Percentiles rank a stretch among this genome's conserved stretches.
Conservation (phyloP, 306 rosid species). For the Gleditsia sinensis region DNA sequence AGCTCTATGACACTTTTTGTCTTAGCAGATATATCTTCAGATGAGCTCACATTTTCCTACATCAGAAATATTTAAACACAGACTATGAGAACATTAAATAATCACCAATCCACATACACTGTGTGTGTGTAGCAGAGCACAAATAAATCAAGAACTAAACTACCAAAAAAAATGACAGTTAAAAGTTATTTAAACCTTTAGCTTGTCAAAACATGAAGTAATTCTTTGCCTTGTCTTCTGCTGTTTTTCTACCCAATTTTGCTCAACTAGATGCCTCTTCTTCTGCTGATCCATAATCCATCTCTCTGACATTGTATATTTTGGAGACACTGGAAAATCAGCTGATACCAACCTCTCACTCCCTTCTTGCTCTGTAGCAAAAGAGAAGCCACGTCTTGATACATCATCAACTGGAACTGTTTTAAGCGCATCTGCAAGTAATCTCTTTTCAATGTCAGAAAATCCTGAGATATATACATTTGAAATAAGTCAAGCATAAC, state of each 20-base stretch:
- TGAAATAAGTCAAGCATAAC: slow-evolving; percentile 22
- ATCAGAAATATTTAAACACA: slow-evolving; percentile 33
- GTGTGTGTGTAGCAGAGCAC: not conserved
- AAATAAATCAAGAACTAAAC: slow-evolving; percentile 25
- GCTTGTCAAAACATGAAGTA: slow-evolving; percentile 66
- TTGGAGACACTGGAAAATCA: slow-evolving; percentile 61
- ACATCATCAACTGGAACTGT: slow-evolving; percentile 33
- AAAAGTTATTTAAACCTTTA: slow-evolving; percentile 77
- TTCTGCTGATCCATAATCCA: slow-evolving; percentile 85
- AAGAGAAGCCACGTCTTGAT: slow-evolving; percentile 36
- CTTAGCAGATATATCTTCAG: slow-evolving; percentile 96
- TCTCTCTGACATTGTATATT: slow-evolving; percentile 86
- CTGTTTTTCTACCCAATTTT: slow-evolving; percentile 70
- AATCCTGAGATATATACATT: slow-evolving; percentile 38
- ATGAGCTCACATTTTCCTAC: slow-evolving; percentile 89
- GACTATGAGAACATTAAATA: slow-evolving; percentile 6
- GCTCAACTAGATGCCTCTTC: slow-evolving; percentile 67
- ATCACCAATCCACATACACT: slow-evolving; percentile 18
- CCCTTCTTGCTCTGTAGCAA: slow-evolving; percentile 58
- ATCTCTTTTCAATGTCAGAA: slow-evolving; percentile 36
- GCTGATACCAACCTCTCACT: slow-evolving; percentile 50
- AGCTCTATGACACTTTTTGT: slow-evolving; percentile 98
- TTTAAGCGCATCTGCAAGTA: slow-evolving; percentile 33
- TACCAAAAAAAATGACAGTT: slow-evolving; percentile 1
- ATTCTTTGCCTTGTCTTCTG: slow-evolving; percentile 77